Percentiles rank a stretch among this genome's conserved stretches.
These are phyloP conservation scores for Daldinia sp. DNA, from an alignment of 2,329 filamentous ascomycete genomes.

Conservation along the genomic window DNA sequence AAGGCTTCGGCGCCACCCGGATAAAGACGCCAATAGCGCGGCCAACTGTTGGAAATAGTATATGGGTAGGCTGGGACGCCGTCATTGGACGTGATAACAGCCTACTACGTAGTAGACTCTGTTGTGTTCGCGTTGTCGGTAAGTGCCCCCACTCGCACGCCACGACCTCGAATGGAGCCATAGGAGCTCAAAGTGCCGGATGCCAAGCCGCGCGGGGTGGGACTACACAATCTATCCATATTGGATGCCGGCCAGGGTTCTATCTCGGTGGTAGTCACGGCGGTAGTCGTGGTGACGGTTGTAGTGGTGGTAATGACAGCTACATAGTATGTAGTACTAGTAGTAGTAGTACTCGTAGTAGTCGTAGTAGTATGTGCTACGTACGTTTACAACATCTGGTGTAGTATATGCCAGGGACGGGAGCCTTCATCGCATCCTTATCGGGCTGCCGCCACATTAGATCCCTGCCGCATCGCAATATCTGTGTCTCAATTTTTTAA, in stretches of 20 bases:
- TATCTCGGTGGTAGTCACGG: constrained; percentile 8
- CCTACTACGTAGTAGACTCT: constrained; percentile 24
- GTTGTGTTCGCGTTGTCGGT: constrained; percentile 6
- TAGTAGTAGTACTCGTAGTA: background rate
- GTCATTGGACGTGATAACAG: constrained; percentile 25
- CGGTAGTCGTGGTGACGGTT: background rate
- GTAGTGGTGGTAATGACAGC: background rate
- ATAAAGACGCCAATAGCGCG: constrained; percentile 17
- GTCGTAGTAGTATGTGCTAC: constrained; percentile 12
- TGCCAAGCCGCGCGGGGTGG: constrained; percentile 37
- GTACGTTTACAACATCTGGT: constrained; percentile 7
- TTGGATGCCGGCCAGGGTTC: constrained; percentile 26
- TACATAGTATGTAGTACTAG: constrained; percentile 17
- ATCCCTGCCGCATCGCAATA: constrained; percentile 36
- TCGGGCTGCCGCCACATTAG: constrained; percentile 28
- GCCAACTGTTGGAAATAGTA: background rate
- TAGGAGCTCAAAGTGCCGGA: constrained; percentile 37
- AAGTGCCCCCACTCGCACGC: constrained; percentile 24
- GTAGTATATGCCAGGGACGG: constrained; percentile 36
- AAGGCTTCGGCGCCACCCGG: constrained; percentile 34
- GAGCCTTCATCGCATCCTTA: constrained; percentile 21
- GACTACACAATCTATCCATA: constrained; percentile 39
- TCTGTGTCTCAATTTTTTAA: constrained; percentile 34
- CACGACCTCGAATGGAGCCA: constrained; percentile 31
- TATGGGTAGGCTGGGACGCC: background rate